Evolutionary conservation across 139 green algal genomes (phyloP), one percentile per base, ranked within the genome.

Genomic region (Tetraselmis chui): DNA sequence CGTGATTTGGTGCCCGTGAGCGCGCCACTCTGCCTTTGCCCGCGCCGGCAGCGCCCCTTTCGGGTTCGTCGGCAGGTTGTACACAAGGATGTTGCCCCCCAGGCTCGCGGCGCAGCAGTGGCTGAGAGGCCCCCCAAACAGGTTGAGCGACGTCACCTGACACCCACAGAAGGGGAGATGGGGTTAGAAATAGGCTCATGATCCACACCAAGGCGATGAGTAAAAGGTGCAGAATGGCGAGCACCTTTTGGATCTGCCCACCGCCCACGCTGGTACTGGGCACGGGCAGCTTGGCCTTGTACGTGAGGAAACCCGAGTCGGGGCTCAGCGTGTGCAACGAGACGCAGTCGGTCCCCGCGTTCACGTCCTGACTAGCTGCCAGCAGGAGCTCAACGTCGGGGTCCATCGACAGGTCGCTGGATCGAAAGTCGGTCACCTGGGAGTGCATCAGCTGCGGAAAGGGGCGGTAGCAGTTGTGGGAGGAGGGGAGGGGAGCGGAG

Each of bases 81-180:
- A 90, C 76, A 93, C 59, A 18, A 87, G 27, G 1, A 90, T 85
- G 26, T 76, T 81, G 29, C 81, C 28, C 5, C 81, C 84, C 75
- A 84, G 84, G 32, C 85, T 81, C 28, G 87, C 88, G 0, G 81
- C 85, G 28, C 85, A 86, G 59, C 83, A 88, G 81, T 30, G 32
- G 1, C 76, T 59, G 30, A 94, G 88, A 26, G 78, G 78, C 26
- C 87, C 86, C 30, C 91, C 89, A n/a, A 92, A 80, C 27, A 58
- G n/a, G 82, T 92, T 82, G 0, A 94, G 86, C 2, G 89, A 93
- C 2, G 82, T 86, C 23, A 93, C 88, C 59, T 91, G 85, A n/a
- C n/a, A n/a, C n/a, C n/a, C n/a, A n/a, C n/a, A n/a, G n/a, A n/a
- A n/a, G n/a, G n/a, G n/a, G n/a, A n/a, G n/a, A n/a, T n/a, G n/a